A percentile compares a stretch with the other conserved stretches of the same genome.
Conservation (phyloP, 2,329 filamentous ascomycete species). For the Hypoxylon sp. region DNA sequence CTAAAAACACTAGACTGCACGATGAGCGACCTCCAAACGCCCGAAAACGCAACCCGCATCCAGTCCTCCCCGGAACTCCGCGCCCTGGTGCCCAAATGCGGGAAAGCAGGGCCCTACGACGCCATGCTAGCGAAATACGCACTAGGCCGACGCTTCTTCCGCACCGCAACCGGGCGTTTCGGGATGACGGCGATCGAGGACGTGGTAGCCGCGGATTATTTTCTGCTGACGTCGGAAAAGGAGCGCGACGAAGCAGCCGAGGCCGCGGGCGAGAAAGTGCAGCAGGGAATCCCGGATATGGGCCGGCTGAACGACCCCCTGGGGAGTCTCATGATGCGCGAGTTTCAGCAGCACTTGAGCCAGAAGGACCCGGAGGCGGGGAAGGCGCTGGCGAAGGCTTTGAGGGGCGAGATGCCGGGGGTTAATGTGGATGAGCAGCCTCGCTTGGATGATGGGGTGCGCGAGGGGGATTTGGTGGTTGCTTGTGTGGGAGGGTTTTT, state of each 20-base stretch:
- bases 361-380: conserved; percentile 22
- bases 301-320: conserved; percentile 32
- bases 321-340: conserved; percentile 18
- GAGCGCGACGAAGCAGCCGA: background rate
- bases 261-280: background rate
- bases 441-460: conserved; percentile 21
- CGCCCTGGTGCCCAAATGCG: conserved; percentile 24
- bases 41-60: conserved; percentile 29
- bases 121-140: conserved; percentile 12
- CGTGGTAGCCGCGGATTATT: conserved; percentile 21
- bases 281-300: conserved; percentile 5
- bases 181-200: conserved; percentile 40
- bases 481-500: conserved; percentile 39
- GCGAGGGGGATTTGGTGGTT: conserved; percentile 36
- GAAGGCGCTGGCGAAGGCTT: conserved; percentile 6
- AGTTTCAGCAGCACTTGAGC: conserved; percentile 29
- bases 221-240: conserved; percentile 4
- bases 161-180: conserved; percentile 37
- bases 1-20: conserved; percentile 30
- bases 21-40: conserved; percentile 16
- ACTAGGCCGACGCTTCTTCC: conserved; percentile 36
- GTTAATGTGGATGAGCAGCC: background rate
- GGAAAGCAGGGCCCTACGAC: conserved; percentile 19
- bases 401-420: conserved; percentile 26
- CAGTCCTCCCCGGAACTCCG: conserved; percentile 17